Percentiles rank a stretch among this genome's conserved stretches.
phyloP scores from a whole-genome alignment of 148 eudicot genomes.

The Chenopodium quinoa region DNA sequence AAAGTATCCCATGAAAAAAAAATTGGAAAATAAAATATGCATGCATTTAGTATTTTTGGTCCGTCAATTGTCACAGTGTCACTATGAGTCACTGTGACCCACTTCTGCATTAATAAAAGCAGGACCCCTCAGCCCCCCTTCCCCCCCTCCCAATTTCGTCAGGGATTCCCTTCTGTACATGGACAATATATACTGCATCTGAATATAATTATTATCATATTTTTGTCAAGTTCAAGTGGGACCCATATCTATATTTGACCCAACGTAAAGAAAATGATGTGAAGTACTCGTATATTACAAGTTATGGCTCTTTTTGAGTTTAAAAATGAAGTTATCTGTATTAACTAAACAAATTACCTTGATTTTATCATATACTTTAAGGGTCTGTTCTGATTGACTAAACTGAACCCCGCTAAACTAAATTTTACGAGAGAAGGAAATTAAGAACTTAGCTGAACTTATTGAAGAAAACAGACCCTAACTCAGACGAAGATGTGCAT shows the following conservation, averaged over 20 bases:
- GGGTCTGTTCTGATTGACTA: too few relatives aligned
- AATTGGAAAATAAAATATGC: slow-evolving; percentile 6
- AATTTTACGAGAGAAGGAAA: too few relatives aligned
- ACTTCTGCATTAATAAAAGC: slow-evolving; percentile 5
- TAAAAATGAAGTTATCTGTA: too few relatives aligned
- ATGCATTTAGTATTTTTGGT: slow-evolving; percentile 2
- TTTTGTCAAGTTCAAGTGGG: slow-evolving; percentile 19
- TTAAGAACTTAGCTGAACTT: too few relatives aligned
- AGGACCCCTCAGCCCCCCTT: slow-evolving; percentile 6
- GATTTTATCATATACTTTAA: too few relatives aligned
- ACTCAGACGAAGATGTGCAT: too few relatives aligned
- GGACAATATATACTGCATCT: slow-evolving; percentile 13
- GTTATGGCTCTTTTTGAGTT: too few relatives aligned
- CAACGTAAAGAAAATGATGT: neutral
- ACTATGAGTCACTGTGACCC: neutral
- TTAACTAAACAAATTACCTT: too few relatives aligned
- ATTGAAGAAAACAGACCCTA: too few relatives aligned
- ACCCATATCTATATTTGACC: slow-evolving; percentile 1
- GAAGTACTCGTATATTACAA: too few relatives aligned
- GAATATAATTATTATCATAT: neutral
- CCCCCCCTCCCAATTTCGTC: slow-evolving; percentile 5
- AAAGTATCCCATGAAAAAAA: neutral
- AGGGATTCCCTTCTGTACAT: slow-evolving; percentile 26
- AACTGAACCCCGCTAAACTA: too few relatives aligned
- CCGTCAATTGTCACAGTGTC: slow-evolving; percentile 22